Conservation (phyloP, 768 basidiomycete species). For the Ramaria sp. region DNA sequence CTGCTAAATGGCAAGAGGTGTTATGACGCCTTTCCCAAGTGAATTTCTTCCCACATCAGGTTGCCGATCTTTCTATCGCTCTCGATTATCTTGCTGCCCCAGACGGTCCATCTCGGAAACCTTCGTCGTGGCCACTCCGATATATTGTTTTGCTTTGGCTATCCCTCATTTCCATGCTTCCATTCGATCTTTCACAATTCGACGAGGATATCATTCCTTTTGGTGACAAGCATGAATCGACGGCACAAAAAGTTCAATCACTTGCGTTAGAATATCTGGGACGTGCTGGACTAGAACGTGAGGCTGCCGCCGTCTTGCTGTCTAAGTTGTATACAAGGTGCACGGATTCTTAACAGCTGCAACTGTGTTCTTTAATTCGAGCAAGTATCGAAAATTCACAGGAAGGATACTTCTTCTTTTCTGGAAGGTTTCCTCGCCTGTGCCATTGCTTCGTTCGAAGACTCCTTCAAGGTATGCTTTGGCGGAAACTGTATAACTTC, state of each 20-base stretch:
- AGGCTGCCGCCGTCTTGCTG: conserved; percentile 71
- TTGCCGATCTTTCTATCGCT: conserved; percentile 69
- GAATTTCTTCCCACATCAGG: conserved; percentile 88
- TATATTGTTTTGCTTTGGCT: conserved; percentile 86
- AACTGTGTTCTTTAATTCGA: not conserved
- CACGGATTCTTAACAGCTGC: not conserved
- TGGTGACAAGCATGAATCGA: conserved; percentile 32
- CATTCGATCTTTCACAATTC: conserved; percentile 83
- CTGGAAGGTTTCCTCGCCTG: conserved; percentile 44
- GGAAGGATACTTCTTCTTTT: conserved; percentile 45
- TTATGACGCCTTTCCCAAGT: conserved; percentile 34
- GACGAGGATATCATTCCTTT: conserved; percentile 37
- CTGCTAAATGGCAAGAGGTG: conserved; percentile 1
- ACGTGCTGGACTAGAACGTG: conserved; percentile 74
- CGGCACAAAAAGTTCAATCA: conserved; percentile 44
- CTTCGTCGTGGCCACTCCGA: conserved; percentile 64
- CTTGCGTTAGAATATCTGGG: conserved; percentile 47
- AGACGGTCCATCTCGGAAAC: conserved; percentile 30
- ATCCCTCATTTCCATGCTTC: conserved; percentile 87
- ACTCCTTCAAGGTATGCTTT: conserved; percentile 37
- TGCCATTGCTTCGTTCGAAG: conserved; percentile 29
- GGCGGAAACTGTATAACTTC: not conserved
- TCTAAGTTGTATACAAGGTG: conserved; percentile 75
- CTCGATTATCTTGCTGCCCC: conserved; percentile 49
- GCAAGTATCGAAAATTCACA: conserved; percentile 17